Evolutionary conservation across 768 basidiomycete genomes (phyloP).

Genomic region (Hypsizygus marmoreus): DNA sequence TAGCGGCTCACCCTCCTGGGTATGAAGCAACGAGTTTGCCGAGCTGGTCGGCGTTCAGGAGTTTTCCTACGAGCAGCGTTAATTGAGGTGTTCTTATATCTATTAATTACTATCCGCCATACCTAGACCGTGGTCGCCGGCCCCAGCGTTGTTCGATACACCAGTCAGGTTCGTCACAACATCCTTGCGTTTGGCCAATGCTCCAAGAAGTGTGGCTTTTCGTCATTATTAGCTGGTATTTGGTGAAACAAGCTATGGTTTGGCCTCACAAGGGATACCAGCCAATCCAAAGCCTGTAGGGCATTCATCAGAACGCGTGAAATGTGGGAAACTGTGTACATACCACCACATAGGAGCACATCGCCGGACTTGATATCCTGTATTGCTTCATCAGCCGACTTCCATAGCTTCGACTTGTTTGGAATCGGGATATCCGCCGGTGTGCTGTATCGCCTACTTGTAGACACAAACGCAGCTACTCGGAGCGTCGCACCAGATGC

Average conservation of each 20-base stretch:
- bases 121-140: constrained; percentile 73
- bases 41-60: constrained; percentile 75
- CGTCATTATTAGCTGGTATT: background rate
- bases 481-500: constrained; percentile 20
- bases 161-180: constrained; percentile 70
- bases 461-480: constrained; percentile 18
- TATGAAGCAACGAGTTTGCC: constrained; percentile 87
- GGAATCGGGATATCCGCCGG: constrained; percentile 31
- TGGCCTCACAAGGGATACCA: constrained; percentile 74
- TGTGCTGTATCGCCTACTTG: constrained; percentile 34
- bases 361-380: constrained; percentile 81
- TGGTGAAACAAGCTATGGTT: background rate
- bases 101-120: constrained; percentile 8
- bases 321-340: constrained; percentile 22
- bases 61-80: constrained; percentile 51
- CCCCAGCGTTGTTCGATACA: constrained; percentile 88
- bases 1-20: constrained; percentile 81
- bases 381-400: constrained; percentile 80
- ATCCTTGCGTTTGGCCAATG: constrained; percentile 72
- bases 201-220: constrained; percentile 81
- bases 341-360: constrained; percentile 80
- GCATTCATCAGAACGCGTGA: background rate
- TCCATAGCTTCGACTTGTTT: constrained; percentile 70
- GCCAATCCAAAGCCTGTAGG: constrained; percentile 81
- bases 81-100: constrained; percentile 2